Base-by-base conservation (phyloP, 2,329 filamentous ascomycete species). In the Cryphonectria parasitica region DNA sequence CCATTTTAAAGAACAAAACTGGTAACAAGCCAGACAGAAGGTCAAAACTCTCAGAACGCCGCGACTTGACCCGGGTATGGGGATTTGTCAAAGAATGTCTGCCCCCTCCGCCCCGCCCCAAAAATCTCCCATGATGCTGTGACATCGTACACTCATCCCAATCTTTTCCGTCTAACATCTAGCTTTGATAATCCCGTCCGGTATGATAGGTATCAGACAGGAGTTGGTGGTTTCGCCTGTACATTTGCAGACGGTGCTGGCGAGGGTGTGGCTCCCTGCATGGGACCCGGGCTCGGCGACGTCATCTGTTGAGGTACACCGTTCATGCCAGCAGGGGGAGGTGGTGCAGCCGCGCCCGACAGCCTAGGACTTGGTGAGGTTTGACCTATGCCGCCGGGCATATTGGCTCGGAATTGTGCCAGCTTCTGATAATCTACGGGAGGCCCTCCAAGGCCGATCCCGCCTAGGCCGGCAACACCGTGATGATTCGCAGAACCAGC, bases 401-500 rank as follows among this genome's bases (percentile, higher is more conserved):
- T 82, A 31, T 81, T 81, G 52, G 83, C 79, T 43, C 77, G 75
- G 71, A 79, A 77, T 22, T 79, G 78, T 2, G 78, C 79, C 64
- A 80, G 75, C 74, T 81, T 80, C 36, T 78, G 74, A 62, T 77
- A 75, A 45, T 82, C 79, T 41, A 79, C 77, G 17, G 76, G 77
- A n/a, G 67, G 64, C 15, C 78, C 77, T 41, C 78, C 78, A 11
- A 81, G 73, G 0, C 81, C 80, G 28, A 82, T 80, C 28, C 80
- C 80, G n/a, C 78, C 78, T 28, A 83, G 75, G 25, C 80, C 80
- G 0, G 79, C 74, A 4, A 80, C 74, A 70, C 84, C 70, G 79
- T 85, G 71, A 80, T 93, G 67, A 79, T 88, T 17, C 75, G 82
- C 79, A 63, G 83, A 80, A 28, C 79, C 0, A 83, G 83, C 56